phyloP scores from a whole-genome alignment of 108 stramenopile species.

The Skeletonema tropicum region DNA sequence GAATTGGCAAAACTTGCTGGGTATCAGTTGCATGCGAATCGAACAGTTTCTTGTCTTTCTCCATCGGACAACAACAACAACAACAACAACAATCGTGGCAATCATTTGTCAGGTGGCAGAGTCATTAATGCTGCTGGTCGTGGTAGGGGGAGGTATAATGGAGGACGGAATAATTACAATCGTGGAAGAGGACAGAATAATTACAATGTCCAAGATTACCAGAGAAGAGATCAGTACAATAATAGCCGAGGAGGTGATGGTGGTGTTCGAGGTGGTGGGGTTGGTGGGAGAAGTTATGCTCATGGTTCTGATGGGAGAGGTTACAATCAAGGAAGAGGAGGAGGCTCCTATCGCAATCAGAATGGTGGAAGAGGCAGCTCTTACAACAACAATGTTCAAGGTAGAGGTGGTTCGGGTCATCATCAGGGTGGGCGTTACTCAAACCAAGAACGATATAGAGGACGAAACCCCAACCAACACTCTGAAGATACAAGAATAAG shows the following conservation, averaged over 20 bases:
- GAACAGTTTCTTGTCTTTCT: constrained; percentile 42
- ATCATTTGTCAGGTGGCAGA: not conserved
- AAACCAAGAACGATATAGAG: not conserved
- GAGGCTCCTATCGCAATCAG: not conserved
- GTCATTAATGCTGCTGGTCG: not conserved
- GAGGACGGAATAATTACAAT: not conserved
- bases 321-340: not conserved
- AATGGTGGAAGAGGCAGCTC: constrained; percentile 15
- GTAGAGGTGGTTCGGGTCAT: constrained; percentile 11
- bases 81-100: not conserved
- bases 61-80: not conserved
- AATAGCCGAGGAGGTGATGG: not conserved
- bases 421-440: constrained; percentile 4
- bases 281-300: not conserved
- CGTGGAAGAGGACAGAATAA: not conserved
- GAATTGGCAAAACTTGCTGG: constrained; percentile 52
- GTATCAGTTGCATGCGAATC: constrained; percentile 46
- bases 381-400: not conserved
- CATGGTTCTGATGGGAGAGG: not conserved
- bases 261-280: not conserved
- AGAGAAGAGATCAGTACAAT: not conserved
- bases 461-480: not conserved
- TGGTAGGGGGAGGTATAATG: constrained; percentile 8
- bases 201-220: not conserved
- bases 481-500: not conserved